Conservation (phyloP, 2,329 filamentous ascomycete species). For the Grosmannia penicillata region DNA sequence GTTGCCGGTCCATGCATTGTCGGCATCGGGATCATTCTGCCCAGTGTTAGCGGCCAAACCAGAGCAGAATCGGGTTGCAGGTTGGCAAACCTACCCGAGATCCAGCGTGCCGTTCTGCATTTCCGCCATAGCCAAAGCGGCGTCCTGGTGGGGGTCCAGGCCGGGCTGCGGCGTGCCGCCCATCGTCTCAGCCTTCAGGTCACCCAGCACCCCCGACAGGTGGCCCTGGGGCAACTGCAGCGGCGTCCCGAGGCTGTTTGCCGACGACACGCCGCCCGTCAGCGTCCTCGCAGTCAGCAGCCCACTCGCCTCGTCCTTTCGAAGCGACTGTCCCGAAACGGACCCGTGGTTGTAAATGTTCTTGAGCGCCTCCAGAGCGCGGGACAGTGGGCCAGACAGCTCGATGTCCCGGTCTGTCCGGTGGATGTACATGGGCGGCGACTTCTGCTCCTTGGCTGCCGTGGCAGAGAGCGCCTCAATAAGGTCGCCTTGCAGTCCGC, state of each 20-base stretch:
- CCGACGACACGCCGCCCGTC: not conserved
- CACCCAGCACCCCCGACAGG: not conserved
- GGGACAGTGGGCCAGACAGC: conserved; percentile 44
- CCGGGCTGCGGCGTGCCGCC: conserved; percentile 12
- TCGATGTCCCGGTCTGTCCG: conserved; percentile 46
- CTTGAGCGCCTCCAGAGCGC: conserved; percentile 44
- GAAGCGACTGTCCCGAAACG: conserved; percentile 11
- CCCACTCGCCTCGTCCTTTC: conserved; percentile 29
- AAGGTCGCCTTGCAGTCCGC: conserved; percentile 47
- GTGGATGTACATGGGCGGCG: conserved; percentile 35
- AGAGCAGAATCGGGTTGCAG: too few relatives aligned
- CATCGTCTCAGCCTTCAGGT: not conserved
- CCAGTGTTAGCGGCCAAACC: not conserved
- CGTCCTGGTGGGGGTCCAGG: conserved; percentile 42
- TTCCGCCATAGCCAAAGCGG: conserved; percentile 49
- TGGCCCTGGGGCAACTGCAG: not conserved
- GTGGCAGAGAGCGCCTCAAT: conserved; percentile 50
- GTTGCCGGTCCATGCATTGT: not conserved
- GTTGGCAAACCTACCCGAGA: conserved; percentile 7
- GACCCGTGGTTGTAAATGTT: conserved; percentile 52
- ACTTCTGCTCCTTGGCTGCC: conserved; percentile 44
- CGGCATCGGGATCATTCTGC: conserved; percentile 19
- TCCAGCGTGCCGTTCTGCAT: conserved; percentile 39
- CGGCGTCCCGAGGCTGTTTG: not conserved
- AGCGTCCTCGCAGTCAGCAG: not conserved